phyloP scores from a whole-genome alignment of 441 rosid genomes.

The Populus hybrid region DNA sequence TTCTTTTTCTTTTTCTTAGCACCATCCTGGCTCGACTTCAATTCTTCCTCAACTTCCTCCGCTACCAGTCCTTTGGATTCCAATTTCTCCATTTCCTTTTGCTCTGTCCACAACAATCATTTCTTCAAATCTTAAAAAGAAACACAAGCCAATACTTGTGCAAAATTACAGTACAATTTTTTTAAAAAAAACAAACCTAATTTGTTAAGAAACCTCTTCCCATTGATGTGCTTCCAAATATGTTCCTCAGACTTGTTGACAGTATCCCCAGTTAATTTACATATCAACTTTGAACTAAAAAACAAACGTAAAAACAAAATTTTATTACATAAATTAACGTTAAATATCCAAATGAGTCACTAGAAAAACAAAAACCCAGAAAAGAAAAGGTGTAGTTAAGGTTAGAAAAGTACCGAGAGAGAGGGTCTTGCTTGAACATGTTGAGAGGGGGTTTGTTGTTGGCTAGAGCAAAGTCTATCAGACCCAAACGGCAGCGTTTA shows the following conservation, averaged over 20 bases:
- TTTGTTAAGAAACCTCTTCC: conserved; percentile 78
- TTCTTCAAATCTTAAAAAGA: neutral
- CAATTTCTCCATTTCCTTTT: conserved; percentile 51
- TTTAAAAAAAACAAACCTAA: conserved; percentile 54
- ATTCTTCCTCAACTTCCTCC: conserved; percentile 30
- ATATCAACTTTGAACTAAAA: conserved; percentile 66
- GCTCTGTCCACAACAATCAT: conserved; percentile 44
- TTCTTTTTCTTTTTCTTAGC: conserved; percentile 35
- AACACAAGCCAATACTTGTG: neutral
- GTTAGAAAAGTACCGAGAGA: conserved; percentile 46
- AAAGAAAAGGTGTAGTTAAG: neutral
- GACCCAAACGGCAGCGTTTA: conserved; percentile 88
- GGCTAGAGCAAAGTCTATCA: conserved; percentile 70
- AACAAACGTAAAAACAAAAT: neutral
- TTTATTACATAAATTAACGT: neutral
- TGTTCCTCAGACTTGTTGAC: conserved; percentile 93
- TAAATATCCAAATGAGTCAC: neutral
- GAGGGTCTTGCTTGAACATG: conserved; percentile 85
- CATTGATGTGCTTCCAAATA: conserved; percentile 92
- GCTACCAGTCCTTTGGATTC: conserved; percentile 23
- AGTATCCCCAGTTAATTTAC: conserved; percentile 85
- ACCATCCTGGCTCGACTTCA: conserved; percentile 26
- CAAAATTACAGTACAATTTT: conserved; percentile 4
- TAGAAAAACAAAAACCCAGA: conserved; percentile 11
- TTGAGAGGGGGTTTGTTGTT: conserved; percentile 72